Percentiles rank a stretch among this genome's conserved stretches.
These are phyloP conservation scores for Phytophthora cactorum DNA, from an alignment of 352 stramenopile species.

Conservation along the genomic window DNA sequence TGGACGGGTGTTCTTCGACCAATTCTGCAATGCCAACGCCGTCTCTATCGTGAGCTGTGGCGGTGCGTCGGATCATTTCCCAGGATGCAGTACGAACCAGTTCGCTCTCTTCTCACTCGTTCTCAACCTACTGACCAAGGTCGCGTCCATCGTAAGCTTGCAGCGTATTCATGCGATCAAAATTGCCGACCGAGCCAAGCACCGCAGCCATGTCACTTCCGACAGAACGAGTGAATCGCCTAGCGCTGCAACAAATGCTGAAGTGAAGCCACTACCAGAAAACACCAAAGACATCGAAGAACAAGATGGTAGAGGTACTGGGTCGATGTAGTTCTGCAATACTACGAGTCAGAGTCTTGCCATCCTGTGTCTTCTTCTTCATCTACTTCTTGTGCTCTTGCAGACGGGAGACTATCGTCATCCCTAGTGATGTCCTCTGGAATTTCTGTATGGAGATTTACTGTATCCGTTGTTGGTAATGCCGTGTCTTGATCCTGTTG, in stretches of 20 bases:
- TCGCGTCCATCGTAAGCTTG: conserved; percentile 46
- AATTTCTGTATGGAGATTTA: conserved; percentile 26
- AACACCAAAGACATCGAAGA: neutral
- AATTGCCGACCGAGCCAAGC: conserved; percentile 20
- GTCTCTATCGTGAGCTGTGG: conserved; percentile 77
- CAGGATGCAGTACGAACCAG: conserved; percentile 74
- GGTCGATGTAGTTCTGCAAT: neutral
- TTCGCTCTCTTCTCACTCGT: conserved; percentile 72
- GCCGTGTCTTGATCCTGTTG: neutral
- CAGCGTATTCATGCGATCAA: conserved; percentile 52
- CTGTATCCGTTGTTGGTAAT: neutral
- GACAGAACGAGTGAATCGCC: conserved; percentile 9
- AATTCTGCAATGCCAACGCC: conserved; percentile 63
- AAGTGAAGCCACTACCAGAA: conserved; percentile 27
- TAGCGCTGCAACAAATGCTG: conserved; percentile 4
- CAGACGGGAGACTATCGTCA: conserved; percentile 17
- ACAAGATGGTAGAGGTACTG: neutral
- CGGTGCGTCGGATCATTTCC: conserved; percentile 61
- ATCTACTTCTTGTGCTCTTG: conserved; percentile 54
- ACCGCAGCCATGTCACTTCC: conserved; percentile 18
- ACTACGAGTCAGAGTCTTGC: conserved; percentile 1
- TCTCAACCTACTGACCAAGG: conserved; percentile 63
- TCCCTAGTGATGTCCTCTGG: conserved; percentile 41
- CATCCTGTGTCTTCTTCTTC: conserved; percentile 37
- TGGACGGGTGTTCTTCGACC: conserved; percentile 75